Conservation (phyloP, 371 early-diverging fungal species). For the Rhizopus delemar region DNA sequence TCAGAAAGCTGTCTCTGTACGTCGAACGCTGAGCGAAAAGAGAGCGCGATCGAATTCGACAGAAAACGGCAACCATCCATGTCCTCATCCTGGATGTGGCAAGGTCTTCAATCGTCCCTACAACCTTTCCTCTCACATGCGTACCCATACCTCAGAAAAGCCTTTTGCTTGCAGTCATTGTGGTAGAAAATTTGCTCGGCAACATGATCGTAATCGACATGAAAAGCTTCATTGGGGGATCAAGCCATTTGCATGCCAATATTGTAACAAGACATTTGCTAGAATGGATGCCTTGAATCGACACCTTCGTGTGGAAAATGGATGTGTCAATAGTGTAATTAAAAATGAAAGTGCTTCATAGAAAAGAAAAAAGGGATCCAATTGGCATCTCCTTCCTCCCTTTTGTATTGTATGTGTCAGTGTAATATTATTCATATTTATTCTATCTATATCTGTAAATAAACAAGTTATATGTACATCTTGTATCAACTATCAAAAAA, state of each 20-base stretch:
- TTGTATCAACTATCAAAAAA: too few relatives aligned
- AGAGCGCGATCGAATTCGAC: not conserved
- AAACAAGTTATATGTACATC: too few relatives aligned
- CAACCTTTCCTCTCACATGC: slow-evolving; percentile 80
- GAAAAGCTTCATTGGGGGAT: slow-evolving; percentile 66
- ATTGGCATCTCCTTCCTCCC: too few relatives aligned
- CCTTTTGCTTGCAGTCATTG: slow-evolving; percentile 72
- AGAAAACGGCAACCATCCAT: not conserved
- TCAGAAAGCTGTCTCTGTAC: slow-evolving; percentile 1
- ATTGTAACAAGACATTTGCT: slow-evolving; percentile 75
- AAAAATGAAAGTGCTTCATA: not conserved
- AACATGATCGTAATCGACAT: slow-evolving; percentile 86
- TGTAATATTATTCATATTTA: too few relatives aligned
- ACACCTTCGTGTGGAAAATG: slow-evolving; percentile 40
- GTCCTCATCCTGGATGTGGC: slow-evolving; percentile 52
- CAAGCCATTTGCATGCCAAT: slow-evolving; percentile 62
- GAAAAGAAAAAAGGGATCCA: not conserved
- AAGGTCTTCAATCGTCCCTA: slow-evolving; percentile 81
- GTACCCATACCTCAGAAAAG: slow-evolving; percentile 73
- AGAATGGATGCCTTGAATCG: slow-evolving; percentile 75
- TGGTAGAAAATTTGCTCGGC: slow-evolving; percentile 64
- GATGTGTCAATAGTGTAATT: slow-evolving; percentile 2
- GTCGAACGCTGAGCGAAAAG: slow-evolving; percentile 19
- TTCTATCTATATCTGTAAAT: too few relatives aligned
- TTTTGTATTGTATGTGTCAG: too few relatives aligned